Evolutionary conservation across 768 basidiomycete genomes (phyloP).

Genomic region (Auriculariales sp.): DNA sequence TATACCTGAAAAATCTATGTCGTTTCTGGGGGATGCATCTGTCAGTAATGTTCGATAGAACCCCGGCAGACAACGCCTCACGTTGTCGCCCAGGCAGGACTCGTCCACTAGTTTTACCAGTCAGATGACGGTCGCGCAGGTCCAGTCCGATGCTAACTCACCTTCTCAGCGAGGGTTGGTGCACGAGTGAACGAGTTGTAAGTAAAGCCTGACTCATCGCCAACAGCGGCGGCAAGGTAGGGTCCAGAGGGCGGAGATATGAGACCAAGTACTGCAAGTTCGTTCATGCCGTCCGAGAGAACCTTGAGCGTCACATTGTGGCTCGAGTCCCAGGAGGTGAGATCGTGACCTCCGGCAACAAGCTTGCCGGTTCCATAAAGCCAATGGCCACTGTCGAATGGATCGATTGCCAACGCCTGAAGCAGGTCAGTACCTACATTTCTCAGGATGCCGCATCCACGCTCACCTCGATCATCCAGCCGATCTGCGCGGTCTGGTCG

Average conservation of each 20-base stretch:
- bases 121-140: too few relatives aligned
- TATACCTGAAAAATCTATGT: too few relatives aligned
- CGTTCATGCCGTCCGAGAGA: constrained; percentile 51
- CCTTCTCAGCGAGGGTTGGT: constrained; percentile 22
- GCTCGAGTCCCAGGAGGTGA: constrained; percentile 41
- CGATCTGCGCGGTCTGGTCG: constrained; percentile 19
- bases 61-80: constrained; percentile 36
- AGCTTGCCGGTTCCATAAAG: constrained; percentile 58
- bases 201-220: constrained; percentile 38
- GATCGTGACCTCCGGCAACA: constrained; percentile 43
- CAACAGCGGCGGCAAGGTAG: constrained; percentile 38
- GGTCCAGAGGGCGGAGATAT: constrained; percentile 52
- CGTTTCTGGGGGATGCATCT: too few relatives aligned
- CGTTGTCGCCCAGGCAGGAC: constrained; percentile 16
- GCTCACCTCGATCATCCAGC: constrained; percentile 58
- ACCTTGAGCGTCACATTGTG: constrained; percentile 47
- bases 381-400: constrained; percentile 56
- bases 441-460: not conserved
- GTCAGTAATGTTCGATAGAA: too few relatives aligned
- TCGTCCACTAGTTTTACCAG: too few relatives aligned
- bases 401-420: constrained; percentile 34
- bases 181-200: constrained; percentile 28
- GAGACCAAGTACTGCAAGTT: constrained; percentile 40
- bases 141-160: too few relatives aligned
- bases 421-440: not conserved